A percentile compares a stretch with the other conserved stretches of the same genome.
These are phyloP conservation scores for Fusarium brevicatenulatum DNA, from an alignment of 2,329 filamentous ascomycete genomes.

Conservation along the genomic window DNA sequence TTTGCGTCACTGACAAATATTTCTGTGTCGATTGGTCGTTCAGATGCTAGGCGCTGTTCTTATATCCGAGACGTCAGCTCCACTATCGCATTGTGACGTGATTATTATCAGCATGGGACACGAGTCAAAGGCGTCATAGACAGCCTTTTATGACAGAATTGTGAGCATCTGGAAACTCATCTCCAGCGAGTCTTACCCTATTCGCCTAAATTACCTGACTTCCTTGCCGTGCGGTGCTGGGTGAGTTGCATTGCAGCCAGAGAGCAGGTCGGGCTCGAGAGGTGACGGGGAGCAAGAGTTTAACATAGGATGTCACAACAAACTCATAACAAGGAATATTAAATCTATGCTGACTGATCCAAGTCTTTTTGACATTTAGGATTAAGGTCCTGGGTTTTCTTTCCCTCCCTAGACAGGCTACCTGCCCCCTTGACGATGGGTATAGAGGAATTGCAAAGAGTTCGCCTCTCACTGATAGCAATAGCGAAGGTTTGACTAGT, in stretches of 20 bases:
- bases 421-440: neutral
- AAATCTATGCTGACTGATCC: too few relatives aligned
- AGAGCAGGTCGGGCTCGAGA: neutral
- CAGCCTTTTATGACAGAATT: neutral
- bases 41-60: neutral
- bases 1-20: neutral
- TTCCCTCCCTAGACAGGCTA: neutral
- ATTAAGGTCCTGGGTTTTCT: too few relatives aligned
- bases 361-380: too few relatives aligned
- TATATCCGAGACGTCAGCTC: neutral
- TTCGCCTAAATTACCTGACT: too few relatives aligned
- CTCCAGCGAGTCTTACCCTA: neutral
- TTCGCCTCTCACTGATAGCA: neutral
- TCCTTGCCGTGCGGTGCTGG: fast-evolving
- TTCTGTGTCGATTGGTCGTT: neutral
- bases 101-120: neutral
- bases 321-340: too few relatives aligned
- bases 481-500: fast-evolving
- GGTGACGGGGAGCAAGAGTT: too few relatives aligned
- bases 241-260: neutral
- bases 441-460: neutral
- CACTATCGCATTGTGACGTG: neutral
- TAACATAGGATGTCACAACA: too few relatives aligned
- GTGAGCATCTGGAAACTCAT: neutral
- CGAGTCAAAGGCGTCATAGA: neutral